Conservation (phyloP, 1,284 basidiomycete species). For the Ustilago xerochloae region DNA sequence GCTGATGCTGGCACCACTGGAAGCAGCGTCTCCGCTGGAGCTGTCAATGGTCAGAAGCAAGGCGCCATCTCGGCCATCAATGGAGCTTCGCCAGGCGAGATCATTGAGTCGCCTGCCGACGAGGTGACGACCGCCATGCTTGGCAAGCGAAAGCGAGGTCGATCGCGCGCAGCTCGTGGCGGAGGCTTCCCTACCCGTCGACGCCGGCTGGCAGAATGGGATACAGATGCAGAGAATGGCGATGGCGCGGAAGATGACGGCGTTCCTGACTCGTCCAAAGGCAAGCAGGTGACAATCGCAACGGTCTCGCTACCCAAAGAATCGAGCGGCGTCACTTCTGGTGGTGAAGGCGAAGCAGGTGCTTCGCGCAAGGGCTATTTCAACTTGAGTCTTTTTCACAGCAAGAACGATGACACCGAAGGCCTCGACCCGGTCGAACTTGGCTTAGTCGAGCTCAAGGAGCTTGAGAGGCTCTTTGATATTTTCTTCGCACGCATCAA, state of each 20-base stretch:
- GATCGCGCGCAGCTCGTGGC: slow-evolving; percentile 37
- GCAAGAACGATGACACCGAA: slow-evolving; percentile 57
- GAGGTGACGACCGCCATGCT: slow-evolving; percentile 44
- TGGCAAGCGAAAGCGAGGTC: slow-evolving; percentile 48
- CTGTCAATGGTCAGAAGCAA: slow-evolving; percentile 22
- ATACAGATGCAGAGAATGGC: slow-evolving; percentile 47
- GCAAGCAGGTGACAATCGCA: slow-evolving; percentile 46
- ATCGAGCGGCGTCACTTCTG: slow-evolving; percentile 31
- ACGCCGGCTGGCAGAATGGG: slow-evolving; percentile 39
- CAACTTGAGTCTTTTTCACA: slow-evolving; percentile 55
- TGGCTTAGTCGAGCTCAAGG: slow-evolving; percentile 49
- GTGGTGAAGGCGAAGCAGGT: slow-evolving; percentile 49
- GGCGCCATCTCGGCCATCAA: slow-evolving; percentile 19
- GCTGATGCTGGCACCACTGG: slow-evolving; percentile 35
- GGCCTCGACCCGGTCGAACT: slow-evolving; percentile 53
- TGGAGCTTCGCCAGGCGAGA: slow-evolving; percentile 37
- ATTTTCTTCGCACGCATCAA: slow-evolving; percentile 62
- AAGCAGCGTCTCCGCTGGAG: slow-evolving; percentile 41
- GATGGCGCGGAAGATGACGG: slow-evolving; percentile 30
- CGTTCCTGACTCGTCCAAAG: slow-evolving; percentile 20
- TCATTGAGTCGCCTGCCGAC: slow-evolving; percentile 45
- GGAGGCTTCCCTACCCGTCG: slow-evolving; percentile 30
- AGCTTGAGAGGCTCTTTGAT: slow-evolving; percentile 58
- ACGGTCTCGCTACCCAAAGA: slow-evolving; percentile 19
- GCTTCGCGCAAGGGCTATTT: slow-evolving; percentile 60